These are phyloP conservation scores for Paramecium tetraurelia DNA, from an alignment of 73 alveolate species.

Conservation along the genomic window DNA sequence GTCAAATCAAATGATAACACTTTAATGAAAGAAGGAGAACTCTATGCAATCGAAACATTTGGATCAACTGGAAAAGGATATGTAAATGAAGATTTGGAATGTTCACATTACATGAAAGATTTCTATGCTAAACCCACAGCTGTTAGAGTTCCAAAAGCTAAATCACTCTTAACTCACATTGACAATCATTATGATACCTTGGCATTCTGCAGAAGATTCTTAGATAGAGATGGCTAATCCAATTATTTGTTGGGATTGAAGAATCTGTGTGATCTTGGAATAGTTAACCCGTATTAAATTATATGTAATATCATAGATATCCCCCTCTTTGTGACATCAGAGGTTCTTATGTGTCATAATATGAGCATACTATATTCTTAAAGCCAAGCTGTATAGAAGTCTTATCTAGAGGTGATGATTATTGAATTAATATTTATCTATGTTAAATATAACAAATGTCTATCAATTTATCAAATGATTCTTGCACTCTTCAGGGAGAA, in stretches of 20 bases:
- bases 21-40: conserved; percentile 97
- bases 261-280: conserved; percentile 84
- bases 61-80: conserved; percentile 97
- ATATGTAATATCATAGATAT: neutral
- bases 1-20: conserved; percentile 86
- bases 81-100: conserved; percentile 89
- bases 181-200: conserved; percentile 89
- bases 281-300: conserved; percentile 77
- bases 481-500: neutral
- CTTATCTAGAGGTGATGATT: conserved; percentile 94
- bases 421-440: conserved; percentile 52
- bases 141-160: conserved; percentile 60
- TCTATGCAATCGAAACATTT: conserved; percentile 97
- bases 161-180: conserved; percentile 80
- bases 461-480: neutral
- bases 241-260: conserved; percentile 84
- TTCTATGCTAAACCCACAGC: conserved; percentile 83
- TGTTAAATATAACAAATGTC: neutral
- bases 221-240: conserved; percentile 91
- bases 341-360: conserved; percentile 94
- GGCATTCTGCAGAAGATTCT: conserved; percentile 96
- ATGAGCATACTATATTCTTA: conserved; percentile 93
- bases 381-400: conserved; percentile 94
- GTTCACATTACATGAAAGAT: conserved; percentile 95
- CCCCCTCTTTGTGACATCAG: conserved; percentile 77